Percentiles rank a stretch among this genome's conserved stretches.
Evolutionary conservation across 345 rosid species (phyloP).

Genomic region (Citrus australasica): DNA sequence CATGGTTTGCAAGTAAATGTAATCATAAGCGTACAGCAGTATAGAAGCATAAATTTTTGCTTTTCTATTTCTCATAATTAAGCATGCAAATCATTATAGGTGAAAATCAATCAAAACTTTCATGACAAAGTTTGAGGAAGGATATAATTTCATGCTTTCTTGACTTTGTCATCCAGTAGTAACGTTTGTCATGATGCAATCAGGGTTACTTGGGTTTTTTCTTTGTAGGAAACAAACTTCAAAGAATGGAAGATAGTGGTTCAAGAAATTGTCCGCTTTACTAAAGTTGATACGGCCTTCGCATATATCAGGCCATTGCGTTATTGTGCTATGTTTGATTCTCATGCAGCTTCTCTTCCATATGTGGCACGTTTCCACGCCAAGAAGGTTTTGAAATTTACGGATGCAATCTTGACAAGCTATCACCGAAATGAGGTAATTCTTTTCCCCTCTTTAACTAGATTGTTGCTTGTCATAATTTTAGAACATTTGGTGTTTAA

Average conservation of each 20-base stretch:
- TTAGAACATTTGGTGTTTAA: constrained; percentile 2
- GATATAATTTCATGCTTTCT: neutral
- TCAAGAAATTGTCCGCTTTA: constrained; percentile 74
- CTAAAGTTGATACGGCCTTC: constrained; percentile 38
- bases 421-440: constrained; percentile 84
- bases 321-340: constrained; percentile 60
- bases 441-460: neutral
- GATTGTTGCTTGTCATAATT: neutral
- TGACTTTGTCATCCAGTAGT: neutral
- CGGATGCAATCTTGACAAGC: constrained; percentile 78
- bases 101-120: neutral
- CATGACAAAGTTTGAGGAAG: neutral
- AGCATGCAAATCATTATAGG: neutral
- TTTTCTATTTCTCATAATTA: neutral
- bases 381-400: constrained; percentile 71
- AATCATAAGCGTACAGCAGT: neutral
- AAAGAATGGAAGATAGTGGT: constrained; percentile 91
- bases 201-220: neutral
- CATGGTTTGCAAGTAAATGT: neutral
- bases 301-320: constrained; percentile 69
- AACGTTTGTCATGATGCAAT: neutral
- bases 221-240: constrained; percentile 70
- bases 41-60: neutral
- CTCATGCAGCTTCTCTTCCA: constrained; percentile 70
- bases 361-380: constrained; percentile 81